A percentile compares a stretch with the other conserved stretches of the same genome.
These are phyloP conservation scores for Lizanozyma gosingica DNA, from an alignment of 1,139 yeast species.

Conservation along the genomic window DNA sequence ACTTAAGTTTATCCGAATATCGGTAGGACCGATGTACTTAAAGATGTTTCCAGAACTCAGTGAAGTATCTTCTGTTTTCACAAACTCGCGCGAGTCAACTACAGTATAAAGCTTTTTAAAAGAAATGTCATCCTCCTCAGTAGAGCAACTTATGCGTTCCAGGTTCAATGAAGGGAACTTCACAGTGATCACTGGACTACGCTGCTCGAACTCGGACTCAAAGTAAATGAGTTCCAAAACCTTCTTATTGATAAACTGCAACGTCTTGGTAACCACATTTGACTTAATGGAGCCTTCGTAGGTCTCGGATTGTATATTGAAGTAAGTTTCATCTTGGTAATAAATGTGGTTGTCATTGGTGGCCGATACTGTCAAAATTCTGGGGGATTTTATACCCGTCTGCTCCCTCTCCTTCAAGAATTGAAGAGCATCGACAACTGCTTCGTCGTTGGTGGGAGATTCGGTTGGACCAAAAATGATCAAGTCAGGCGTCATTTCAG, in stretches of 20 bases:
- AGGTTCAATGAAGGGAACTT: background rate
- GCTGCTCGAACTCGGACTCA: background rate
- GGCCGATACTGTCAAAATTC: constrained; percentile 21
- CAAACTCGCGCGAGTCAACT: background rate
- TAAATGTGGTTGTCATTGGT: constrained; percentile 23
- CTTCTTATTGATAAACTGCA: background rate
- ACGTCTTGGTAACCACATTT: background rate
- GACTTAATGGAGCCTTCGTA: constrained; percentile 2
- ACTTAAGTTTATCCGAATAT: background rate
- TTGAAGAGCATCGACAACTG: constrained; percentile 8
- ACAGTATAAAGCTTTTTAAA: background rate
- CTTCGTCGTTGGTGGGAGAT: constrained; percentile 12
- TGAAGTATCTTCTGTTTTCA: background rate
- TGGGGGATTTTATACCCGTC: constrained; percentile 17
- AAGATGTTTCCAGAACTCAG: no score
- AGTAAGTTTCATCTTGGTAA: constrained; percentile 23
- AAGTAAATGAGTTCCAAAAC: background rate
- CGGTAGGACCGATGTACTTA: background rate
- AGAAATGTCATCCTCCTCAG: background rate
- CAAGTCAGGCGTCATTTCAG: constrained; percentile 26
- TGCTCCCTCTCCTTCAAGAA: constrained; percentile 11
- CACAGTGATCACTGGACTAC: background rate
- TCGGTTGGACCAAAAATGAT: constrained; percentile 34
- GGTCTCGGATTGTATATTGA: constrained; percentile 9
- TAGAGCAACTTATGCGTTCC: background rate